phyloP scores from a whole-genome alignment of 371 early-diverging fungal species.

The Phascolomyces articulosus region DNA sequence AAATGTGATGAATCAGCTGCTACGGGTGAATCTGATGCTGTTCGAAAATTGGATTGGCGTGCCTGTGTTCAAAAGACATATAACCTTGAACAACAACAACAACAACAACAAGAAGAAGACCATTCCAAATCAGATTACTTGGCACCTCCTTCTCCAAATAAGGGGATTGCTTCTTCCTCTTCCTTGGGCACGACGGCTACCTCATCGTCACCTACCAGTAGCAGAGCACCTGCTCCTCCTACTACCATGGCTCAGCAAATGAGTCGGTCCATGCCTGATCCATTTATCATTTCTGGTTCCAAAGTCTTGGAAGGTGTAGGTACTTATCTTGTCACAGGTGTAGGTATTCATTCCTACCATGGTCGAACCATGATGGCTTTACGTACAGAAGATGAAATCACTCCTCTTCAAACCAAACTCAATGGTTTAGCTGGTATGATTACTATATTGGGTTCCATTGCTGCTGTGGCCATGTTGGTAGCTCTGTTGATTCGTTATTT shows the following conservation, averaged over 20 bases:
- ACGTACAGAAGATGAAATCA: slow-evolving; percentile 57
- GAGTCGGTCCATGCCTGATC: slow-evolving; percentile 41
- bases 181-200: not conserved
- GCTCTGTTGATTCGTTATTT: slow-evolving; percentile 68
- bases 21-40: slow-evolving; percentile 89
- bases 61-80: slow-evolving; percentile 20
- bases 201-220: too few relatives aligned
- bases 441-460: slow-evolving; percentile 70
- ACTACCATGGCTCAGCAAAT: not conserved
- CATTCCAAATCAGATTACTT: slow-evolving; percentile 2
- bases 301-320: slow-evolving; percentile 83
- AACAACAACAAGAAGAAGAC: not conserved
- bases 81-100: not conserved
- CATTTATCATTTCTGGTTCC: slow-evolving; percentile 75
- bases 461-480: slow-evolving; percentile 70
- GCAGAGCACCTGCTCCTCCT: too few relatives aligned
- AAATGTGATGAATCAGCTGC: slow-evolving; percentile 90
- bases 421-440: slow-evolving; percentile 71
- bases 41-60: slow-evolving; percentile 52
- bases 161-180: not conserved
- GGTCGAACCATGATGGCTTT: slow-evolving; percentile 82
- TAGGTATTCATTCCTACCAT: slow-evolving; percentile 74
- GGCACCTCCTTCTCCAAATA: slow-evolving; percentile 10
- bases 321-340: slow-evolving; percentile 66
- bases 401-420: slow-evolving; percentile 74